Evolutionary conservation across 2,329 filamentous ascomycete species (phyloP).

Genomic region (Colletotrichum sublineola): DNA sequence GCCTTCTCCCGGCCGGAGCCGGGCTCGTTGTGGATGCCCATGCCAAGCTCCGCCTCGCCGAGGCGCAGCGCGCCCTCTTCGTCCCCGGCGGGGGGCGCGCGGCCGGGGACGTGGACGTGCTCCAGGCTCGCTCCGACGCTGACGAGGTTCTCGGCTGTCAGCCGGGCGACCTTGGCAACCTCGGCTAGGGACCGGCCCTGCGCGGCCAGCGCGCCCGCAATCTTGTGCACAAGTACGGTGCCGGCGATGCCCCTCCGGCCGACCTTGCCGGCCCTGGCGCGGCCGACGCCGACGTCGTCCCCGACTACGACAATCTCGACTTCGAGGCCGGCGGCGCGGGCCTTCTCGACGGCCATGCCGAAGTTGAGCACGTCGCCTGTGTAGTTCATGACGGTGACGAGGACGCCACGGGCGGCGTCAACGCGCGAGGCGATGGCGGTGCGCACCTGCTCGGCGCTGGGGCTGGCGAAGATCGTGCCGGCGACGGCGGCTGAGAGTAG

Average conservation of each 20-base stretch:
- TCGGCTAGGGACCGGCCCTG: constrained; percentile 76
- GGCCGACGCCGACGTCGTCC: constrained; percentile 91
- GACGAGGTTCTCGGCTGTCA: constrained; percentile 81
- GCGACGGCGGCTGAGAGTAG: constrained; percentile 81
- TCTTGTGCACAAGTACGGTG: constrained; percentile 92
- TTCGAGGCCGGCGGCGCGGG: constrained; percentile 79
- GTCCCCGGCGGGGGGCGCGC: constrained; percentile 62
- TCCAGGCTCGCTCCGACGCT: constrained; percentile 88
- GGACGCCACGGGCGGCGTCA: constrained; percentile 77
- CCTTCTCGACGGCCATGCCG: constrained; percentile 93
- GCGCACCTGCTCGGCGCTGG: constrained; percentile 83
- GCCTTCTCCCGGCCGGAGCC: constrained; percentile 67
- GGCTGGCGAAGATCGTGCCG: constrained; percentile 85
- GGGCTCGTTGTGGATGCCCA: constrained; percentile 83
- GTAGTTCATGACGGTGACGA: constrained; percentile 97
- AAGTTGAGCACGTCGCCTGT: constrained; percentile 93
- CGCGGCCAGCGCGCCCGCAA: constrained; percentile 85
- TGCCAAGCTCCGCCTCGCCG: constrained; percentile 75
- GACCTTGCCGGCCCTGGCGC: constrained; percentile 88
- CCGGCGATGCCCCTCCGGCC: constrained; percentile 92
- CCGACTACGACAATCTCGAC: constrained; percentile 93
- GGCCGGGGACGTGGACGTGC: constrained; percentile 93
- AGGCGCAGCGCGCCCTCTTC: constrained; percentile 66
- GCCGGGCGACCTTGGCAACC: constrained; percentile 78
- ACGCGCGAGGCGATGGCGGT: constrained; percentile 69